A percentile compares a stretch with the other conserved stretches of the same genome.
These are phyloP conservation scores for Tuber microsphaerosporum DNA, from an alignment of 495 filamentous ascomycete genomes.

Conservation along the genomic window DNA sequence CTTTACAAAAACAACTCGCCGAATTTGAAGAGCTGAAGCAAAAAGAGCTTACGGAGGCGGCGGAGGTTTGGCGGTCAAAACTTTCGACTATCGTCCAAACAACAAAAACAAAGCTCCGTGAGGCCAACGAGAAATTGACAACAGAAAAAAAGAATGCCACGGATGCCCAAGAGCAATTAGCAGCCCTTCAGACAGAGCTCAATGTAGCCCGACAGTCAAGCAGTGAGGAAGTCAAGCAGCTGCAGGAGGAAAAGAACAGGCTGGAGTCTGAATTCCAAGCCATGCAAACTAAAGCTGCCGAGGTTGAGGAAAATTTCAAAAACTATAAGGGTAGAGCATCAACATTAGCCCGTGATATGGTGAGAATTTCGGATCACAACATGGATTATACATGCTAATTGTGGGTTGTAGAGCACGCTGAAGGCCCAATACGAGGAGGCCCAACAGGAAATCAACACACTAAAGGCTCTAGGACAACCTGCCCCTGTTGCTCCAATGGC, in stretches of 20 bases:
- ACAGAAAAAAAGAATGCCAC: slow-evolving; percentile 26
- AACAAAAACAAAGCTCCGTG: slow-evolving; percentile 39
- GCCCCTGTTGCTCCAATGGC: slow-evolving; percentile 22
- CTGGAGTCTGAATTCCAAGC: slow-evolving; percentile 41
- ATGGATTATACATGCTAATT: slow-evolving; percentile 12
- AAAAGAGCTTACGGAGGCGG: slow-evolving; percentile 47
- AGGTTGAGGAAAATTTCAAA: slow-evolving; percentile 10
- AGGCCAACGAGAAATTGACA: slow-evolving; percentile 44
- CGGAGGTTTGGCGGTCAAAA: slow-evolving; percentile 45
- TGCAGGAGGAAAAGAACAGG: background rate
- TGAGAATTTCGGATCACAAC: background rate
- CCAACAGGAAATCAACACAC: slow-evolving; percentile 24
- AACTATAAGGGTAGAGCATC: slow-evolving; percentile 9
- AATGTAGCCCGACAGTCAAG: slow-evolving; percentile 9
- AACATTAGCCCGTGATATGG: background rate
- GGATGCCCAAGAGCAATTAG: slow-evolving; percentile 26
- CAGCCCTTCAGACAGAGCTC: slow-evolving; percentile 15
- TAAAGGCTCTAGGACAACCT: slow-evolving; percentile 15
- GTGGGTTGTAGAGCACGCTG: slow-evolving; percentile 15
- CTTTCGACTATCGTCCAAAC: slow-evolving; percentile 47
- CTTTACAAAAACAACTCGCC: slow-evolving; percentile 53
- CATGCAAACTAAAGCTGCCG: slow-evolving; percentile 47
- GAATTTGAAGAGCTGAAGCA: slow-evolving; percentile 48
- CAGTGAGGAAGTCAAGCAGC: background rate
- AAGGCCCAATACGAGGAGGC: slow-evolving; percentile 24